Evolutionary conservation across 805 yeast species (phyloP), one percentile per base, ranked within the genome.

Genomic region (Wickerhamiella domercqiae): DNA sequence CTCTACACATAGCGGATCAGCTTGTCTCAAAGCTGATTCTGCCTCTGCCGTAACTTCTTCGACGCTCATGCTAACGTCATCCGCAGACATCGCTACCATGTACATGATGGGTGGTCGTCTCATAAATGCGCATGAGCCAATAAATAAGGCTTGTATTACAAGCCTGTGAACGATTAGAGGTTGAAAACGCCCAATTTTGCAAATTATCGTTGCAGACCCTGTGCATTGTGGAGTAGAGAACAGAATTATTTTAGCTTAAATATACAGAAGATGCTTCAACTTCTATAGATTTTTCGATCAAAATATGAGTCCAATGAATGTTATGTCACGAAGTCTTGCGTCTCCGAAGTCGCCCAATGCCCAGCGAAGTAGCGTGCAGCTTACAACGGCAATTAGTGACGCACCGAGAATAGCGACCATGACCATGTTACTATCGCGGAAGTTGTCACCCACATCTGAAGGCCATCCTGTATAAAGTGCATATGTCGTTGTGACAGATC

Each of bases 381-480:
- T 46, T 9, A 52, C 52, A 15, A 72, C 64, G 4, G 74, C 55
- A 14, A 81, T 44, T 29, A 82, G 78, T 49, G 84, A 73, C 32
- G 71, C 65, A 4, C 93, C 94, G 44, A 76, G 62, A 64, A 82
- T 78, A 17, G 75, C 63, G 17, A 82, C 80, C 58, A 82, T 64
- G 62, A 81, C 81, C 94, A 81, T 80, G 56, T 82, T 82, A 34
- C 84, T 74, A 54, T 81, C 62, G 45, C 70, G 62, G 58, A 62
- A 82, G 32, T 71, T 62, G 45, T 82, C 61, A 4, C 64, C 64
- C 6, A 54, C 65, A 54, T 82, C 94, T 1, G 67, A 78, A 1
- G 90, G 86, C 94, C 94, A 82, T 3, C 94, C 94, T 24, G 70
- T 57, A 59, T 82, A 82, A 29, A 82, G 64, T 0, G 94, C 93